Evolutionary conservation across 192 early-diverging fungal species (phyloP).

Genomic region (Rhizoclosmatium globosum): DNA sequence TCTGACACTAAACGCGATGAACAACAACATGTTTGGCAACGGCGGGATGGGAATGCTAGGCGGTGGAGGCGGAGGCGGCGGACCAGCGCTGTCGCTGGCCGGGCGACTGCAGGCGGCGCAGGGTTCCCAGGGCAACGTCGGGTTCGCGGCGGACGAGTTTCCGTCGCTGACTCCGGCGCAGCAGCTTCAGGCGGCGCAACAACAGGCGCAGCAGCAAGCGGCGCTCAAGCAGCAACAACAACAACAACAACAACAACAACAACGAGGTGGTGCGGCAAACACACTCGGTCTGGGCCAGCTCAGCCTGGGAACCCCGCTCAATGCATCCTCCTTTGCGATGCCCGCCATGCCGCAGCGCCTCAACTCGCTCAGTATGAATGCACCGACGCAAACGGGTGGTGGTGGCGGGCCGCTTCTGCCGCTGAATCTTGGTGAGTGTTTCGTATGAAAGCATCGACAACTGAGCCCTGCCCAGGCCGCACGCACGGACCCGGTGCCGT

Average conservation of each 20-base stretch:
- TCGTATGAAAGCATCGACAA: too few relatives aligned
- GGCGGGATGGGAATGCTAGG: too few relatives aligned
- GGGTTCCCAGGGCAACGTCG: background rate
- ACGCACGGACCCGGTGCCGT: too few relatives aligned
- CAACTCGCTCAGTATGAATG: background rate
- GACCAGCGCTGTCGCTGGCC: background rate
- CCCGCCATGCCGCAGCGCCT: background rate
- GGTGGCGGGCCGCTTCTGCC: too few relatives aligned
- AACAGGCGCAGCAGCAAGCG: background rate
- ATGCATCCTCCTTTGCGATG: too few relatives aligned
- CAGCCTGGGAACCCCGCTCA: too few relatives aligned
- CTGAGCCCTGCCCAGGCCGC: too few relatives aligned
- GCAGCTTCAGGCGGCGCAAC: background rate
- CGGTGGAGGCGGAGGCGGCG: background rate
- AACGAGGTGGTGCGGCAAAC: background rate
- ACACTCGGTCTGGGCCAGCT: background rate
- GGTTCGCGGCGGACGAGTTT: background rate
- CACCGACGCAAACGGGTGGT: background rate
- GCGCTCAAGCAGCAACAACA: slow-evolving; percentile 6
- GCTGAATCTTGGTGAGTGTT: too few relatives aligned
- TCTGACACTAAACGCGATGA: too few relatives aligned
- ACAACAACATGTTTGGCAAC: too few relatives aligned
- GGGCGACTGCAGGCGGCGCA: background rate
- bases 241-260: slow-evolving; percentile 19
- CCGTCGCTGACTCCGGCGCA: background rate